phyloP scores from a whole-genome alignment of 2,329 filamentous ascomycete genomes.

The Balansia obtecta region DNA sequence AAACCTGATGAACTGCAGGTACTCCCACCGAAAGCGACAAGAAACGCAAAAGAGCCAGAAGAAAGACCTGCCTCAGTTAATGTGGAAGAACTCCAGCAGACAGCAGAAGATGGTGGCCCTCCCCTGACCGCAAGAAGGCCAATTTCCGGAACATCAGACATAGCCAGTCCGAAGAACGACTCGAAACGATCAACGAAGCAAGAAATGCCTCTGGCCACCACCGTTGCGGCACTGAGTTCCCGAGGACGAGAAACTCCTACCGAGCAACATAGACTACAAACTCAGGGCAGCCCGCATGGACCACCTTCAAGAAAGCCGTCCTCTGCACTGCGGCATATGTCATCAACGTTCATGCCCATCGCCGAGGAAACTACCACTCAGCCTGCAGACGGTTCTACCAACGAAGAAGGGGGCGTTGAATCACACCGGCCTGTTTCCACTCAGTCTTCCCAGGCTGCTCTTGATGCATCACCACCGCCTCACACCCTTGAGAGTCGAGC shows the following conservation, averaged over 20 bases:
- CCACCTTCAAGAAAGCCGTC: slow-evolving; percentile 14
- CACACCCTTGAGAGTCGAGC: slow-evolving; percentile 8
- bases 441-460: slow-evolving; percentile 11
- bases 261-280: slow-evolving; percentile 1
- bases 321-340: slow-evolving; percentile 8
- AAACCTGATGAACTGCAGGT: slow-evolving; percentile 48
- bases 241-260: neutral
- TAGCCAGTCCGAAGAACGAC: slow-evolving; percentile 8
- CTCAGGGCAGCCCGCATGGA: neutral
- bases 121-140: slow-evolving; percentile 16
- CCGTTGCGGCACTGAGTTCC: neutral
- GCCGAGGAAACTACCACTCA: slow-evolving; percentile 26
- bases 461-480: slow-evolving; percentile 9
- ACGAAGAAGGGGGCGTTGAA: slow-evolving; percentile 5
- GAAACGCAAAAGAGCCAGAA: slow-evolving; percentile 9
- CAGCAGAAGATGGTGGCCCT: slow-evolving; percentile 38
- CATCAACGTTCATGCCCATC: slow-evolving; percentile 25
- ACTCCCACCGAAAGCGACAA: slow-evolving; percentile 13
- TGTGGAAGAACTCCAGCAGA: slow-evolving; percentile 52
- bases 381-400: slow-evolving; percentile 8
- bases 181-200: slow-evolving; percentile 12
- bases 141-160: slow-evolving; percentile 16
- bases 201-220: slow-evolving; percentile 11
- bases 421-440: slow-evolving; percentile 5
- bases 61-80: slow-evolving; percentile 51